A percentile compares a stretch with the other conserved stretches of the same genome.
Evolutionary conservation across 2,329 filamentous ascomycete genomes (phyloP).

Genomic region (Diatrype stigma): DNA sequence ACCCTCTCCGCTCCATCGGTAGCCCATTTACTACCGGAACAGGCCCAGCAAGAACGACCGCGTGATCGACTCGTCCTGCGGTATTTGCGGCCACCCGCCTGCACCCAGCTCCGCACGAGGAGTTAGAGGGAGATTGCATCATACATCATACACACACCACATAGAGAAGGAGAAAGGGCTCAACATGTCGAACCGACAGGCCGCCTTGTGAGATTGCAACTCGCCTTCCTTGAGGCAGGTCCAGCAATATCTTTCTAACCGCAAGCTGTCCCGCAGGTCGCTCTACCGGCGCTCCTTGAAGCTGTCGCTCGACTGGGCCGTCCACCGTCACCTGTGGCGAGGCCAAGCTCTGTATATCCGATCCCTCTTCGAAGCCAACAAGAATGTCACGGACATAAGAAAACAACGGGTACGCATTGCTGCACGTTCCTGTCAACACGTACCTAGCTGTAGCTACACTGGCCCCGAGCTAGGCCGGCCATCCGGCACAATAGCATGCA

Average conservation of each 20-base stretch:
- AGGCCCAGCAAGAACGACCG: not conserved
- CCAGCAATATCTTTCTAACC: conserved; percentile 12
- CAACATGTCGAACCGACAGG: conserved; percentile 44
- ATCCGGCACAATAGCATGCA: not conserved
- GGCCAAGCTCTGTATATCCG: conserved; percentile 95
- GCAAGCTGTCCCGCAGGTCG: conserved; percentile 42
- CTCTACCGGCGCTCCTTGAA: conserved; percentile 93
- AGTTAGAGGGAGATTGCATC: conserved; percentile 1
- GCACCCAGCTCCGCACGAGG: conserved; percentile 1
- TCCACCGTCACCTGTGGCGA: conserved; percentile 89
- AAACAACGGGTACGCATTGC: conserved; percentile 69
- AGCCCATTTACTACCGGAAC: not conserved
- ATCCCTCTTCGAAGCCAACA: conserved; percentile 91
- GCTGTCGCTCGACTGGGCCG: conserved; percentile 90
- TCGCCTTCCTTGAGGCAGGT: not conserved
- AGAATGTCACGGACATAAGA: conserved; percentile 74
- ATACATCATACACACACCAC: not conserved
- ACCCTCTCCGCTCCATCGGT: not conserved
- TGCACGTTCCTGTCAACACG: conserved; percentile 6
- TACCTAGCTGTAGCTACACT: not conserved
- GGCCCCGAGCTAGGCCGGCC: not conserved
- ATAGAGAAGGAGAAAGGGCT: conserved; percentile 4
- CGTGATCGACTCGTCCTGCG: not conserved
- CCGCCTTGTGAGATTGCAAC: conserved; percentile 43
- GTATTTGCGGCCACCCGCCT: not conserved